Percentiles rank a stretch among this genome's conserved stretches.
Conservation (phyloP, 176 grass and related monocot genomes). For the Oryza officinalis region DNA sequence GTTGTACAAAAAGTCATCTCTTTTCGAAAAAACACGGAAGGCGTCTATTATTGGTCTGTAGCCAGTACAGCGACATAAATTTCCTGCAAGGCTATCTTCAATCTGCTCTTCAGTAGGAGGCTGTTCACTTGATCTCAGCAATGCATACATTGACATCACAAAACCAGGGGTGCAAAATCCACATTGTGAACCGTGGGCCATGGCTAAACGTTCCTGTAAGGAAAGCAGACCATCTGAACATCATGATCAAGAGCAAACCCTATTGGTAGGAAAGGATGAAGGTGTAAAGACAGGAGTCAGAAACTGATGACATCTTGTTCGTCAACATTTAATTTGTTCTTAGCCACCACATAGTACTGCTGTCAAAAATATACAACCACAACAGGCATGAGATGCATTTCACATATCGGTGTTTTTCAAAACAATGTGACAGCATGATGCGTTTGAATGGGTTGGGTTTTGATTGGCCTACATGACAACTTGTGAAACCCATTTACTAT, state of each 20-base stretch:
- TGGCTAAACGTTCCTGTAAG: slow-evolving; percentile 81
- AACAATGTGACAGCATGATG: background rate
- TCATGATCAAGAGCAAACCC: background rate
- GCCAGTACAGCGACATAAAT: slow-evolving; percentile 96
- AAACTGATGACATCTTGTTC: slow-evolving; percentile 25
- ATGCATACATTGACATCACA: slow-evolving; percentile 95
- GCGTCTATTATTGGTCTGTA: slow-evolving; percentile 96
- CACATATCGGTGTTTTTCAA: background rate
- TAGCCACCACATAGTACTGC: background rate
- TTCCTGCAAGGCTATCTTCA: slow-evolving; percentile 90
- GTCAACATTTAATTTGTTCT: slow-evolving; percentile 1
- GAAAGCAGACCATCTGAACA: slow-evolving; percentile 11
- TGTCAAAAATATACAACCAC: slow-evolving; percentile 2
- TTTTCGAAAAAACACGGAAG: slow-evolving; percentile 93
- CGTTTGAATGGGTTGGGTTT: background rate
- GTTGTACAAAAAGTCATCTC: slow-evolving; percentile 72
- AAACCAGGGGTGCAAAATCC: slow-evolving; percentile 99
- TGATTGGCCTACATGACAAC: background rate
- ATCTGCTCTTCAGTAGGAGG: slow-evolving; percentile 85
- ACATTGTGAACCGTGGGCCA: slow-evolving; percentile 94
- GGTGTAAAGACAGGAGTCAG: background rate
- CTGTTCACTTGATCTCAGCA: slow-evolving; percentile 81
- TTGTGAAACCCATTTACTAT: slow-evolving; percentile 8
- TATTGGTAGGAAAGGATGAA: background rate
- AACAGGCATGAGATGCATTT: slow-evolving; percentile 4